These are phyloP conservation scores for Aspergillus proliferans DNA, from an alignment of 2,329 filamentous ascomycete species.

Conservation along the genomic window DNA sequence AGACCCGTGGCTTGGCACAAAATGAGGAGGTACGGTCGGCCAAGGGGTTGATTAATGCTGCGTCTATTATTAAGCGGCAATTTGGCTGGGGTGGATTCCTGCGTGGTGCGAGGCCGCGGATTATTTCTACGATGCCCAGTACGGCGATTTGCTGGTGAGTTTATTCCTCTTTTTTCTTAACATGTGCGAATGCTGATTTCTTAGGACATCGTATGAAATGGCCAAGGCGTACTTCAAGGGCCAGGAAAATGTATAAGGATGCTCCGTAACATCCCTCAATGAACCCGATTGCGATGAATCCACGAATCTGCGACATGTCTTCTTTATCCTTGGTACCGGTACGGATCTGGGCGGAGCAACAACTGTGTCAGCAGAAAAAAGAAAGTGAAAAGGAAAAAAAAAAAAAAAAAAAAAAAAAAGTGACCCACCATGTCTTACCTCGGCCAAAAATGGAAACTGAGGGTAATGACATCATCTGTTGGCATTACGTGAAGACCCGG, in stretches of 20 bases:
- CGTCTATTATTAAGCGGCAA: constrained; percentile 71
- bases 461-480: background rate
- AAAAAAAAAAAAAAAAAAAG: background rate
- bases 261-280: constrained; percentile 2
- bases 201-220: constrained; percentile 60
- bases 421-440: background rate
- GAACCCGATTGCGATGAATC: background rate
- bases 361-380: background rate
- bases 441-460: background rate
- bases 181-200: constrained; percentile 3
- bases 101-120: constrained; percentile 81
- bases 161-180: background rate
- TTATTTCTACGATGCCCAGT: constrained; percentile 96
- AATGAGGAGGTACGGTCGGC: constrained; percentile 79
- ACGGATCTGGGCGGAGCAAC: no score
- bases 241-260: constrained; percentile 22
- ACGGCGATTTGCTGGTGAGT: constrained; percentile 97
- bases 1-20: constrained; percentile 77
- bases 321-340: background rate
- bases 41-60: constrained; percentile 73
- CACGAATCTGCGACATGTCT: background rate
- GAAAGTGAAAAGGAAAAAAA: background rate
- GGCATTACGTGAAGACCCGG: background rate
- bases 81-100: constrained; percentile 86
- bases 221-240: constrained; percentile 62